Conservation (phyloP, 2,329 filamentous ascomycete species). For the Ascochyta clinopodiicola region DNA sequence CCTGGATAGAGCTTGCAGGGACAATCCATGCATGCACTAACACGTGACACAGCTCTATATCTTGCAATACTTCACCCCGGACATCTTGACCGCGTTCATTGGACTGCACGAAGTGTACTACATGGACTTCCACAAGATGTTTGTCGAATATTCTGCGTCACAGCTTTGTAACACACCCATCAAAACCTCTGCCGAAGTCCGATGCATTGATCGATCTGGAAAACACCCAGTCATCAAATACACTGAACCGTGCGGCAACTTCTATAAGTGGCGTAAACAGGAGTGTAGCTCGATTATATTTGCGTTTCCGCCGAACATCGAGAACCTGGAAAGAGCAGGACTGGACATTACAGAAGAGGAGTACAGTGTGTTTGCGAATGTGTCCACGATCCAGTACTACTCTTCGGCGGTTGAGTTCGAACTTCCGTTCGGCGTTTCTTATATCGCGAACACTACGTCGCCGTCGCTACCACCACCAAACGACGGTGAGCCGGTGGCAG, state of each 20-base stretch:
- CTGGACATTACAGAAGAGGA: slow-evolving; percentile 45
- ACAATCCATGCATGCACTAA: slow-evolving; percentile 35
- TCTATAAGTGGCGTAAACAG: slow-evolving; percentile 42
- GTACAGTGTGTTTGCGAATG: slow-evolving; percentile 39
- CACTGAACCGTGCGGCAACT: slow-evolving; percentile 39
- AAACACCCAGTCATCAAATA: slow-evolving; percentile 42
- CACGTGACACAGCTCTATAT: slow-evolving; percentile 46
- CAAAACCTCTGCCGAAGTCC: slow-evolving; percentile 41
- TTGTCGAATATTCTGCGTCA: slow-evolving; percentile 40
- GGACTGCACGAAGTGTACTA: slow-evolving; percentile 47
- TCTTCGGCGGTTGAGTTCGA: slow-evolving; percentile 43
- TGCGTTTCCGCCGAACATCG: slow-evolving; percentile 45
- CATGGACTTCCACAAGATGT: slow-evolving; percentile 49
- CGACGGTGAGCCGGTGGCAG: slow-evolving; percentile 43
- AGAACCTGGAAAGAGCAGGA: slow-evolving; percentile 41
- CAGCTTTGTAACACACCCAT: slow-evolving; percentile 42
- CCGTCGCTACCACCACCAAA: slow-evolving; percentile 40
- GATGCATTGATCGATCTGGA: slow-evolving; percentile 46
- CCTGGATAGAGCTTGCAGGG: slow-evolving; percentile 27
- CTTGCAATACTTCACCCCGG: slow-evolving; percentile 48
- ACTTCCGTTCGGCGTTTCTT: slow-evolving; percentile 47
- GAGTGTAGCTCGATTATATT: slow-evolving; percentile 45
- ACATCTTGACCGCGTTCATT: slow-evolving; percentile 47
- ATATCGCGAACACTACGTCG: slow-evolving; percentile 36
- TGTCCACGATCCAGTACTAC: slow-evolving; percentile 47